Percentiles rank a stretch among this genome's conserved stretches.
Conservation (phyloP, 257 asterid species). For the Nicotiana knightiana region DNA sequence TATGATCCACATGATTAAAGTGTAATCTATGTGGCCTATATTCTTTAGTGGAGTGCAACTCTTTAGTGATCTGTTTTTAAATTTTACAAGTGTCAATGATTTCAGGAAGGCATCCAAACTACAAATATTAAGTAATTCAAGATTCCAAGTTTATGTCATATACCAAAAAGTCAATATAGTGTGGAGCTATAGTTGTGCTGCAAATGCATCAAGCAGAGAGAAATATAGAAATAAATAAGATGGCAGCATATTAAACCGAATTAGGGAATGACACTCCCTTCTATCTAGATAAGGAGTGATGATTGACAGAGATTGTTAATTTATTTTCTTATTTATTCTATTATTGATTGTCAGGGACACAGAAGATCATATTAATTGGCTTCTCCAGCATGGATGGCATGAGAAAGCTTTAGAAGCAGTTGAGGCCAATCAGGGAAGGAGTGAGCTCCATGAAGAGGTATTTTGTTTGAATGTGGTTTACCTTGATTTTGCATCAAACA, state of each 20-base stretch:
- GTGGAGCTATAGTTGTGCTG: not conserved
- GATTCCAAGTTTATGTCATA: not conserved
- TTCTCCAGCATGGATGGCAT: conserved; percentile 91
- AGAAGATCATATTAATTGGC: conserved; percentile 99
- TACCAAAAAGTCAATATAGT: not conserved
- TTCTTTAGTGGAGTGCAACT: not conserved
- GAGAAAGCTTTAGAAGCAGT: conserved; percentile 97
- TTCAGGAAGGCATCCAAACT: not conserved
- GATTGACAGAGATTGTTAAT: not conserved
- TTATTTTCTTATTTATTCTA: conserved; percentile 13
- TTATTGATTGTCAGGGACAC: conserved; percentile 63
- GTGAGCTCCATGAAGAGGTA: conserved; percentile 98
- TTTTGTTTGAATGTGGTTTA: not conserved
- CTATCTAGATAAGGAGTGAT: not conserved
- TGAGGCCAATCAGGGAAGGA: conserved; percentile 92
- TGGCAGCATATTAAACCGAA: not conserved
- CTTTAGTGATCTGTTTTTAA: not conserved
- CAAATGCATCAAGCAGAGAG: not conserved
- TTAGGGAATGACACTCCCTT: not conserved
- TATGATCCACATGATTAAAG: not conserved
- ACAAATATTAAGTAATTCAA: not conserved
- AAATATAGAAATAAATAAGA: not conserved
- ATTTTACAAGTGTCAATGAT: not conserved
- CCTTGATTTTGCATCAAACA: not conserved
- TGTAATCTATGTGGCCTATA: not conserved